A percentile compares a stretch with the other conserved stretches of the same genome.
phyloP scores from a whole-genome alignment of 352 stramenopile species.

The Pythium scleroteichum region DNA sequence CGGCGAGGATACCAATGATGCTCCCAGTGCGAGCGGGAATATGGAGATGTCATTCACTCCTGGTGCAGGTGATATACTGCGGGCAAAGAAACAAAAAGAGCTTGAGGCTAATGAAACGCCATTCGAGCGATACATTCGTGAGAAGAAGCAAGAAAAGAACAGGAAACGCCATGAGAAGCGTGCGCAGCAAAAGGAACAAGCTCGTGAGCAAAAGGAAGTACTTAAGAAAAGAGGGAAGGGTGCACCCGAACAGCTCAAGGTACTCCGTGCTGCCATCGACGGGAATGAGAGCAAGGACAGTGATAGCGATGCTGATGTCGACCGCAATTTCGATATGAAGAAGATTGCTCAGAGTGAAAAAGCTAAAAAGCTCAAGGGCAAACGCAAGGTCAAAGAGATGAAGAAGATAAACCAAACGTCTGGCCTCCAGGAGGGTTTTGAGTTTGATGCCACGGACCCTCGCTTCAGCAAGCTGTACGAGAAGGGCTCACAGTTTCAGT shows the following conservation, averaged over 20 bases:
- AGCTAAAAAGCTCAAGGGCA: conserved; percentile 72
- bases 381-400: conserved; percentile 76
- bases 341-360: conserved; percentile 76
- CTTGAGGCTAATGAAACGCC: conserved; percentile 78
- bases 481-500: conserved; percentile 75
- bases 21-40: conserved; percentile 35
- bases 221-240: conserved; percentile 63
- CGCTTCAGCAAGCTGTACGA: conserved; percentile 79
- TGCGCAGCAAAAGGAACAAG: conserved; percentile 53
- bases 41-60: conserved; percentile 87
- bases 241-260: conserved; percentile 42
- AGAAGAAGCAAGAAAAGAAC: conserved; percentile 89
- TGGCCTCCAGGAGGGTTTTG: conserved; percentile 73
- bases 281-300: conserved; percentile 38
- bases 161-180: conserved; percentile 82
- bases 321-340: conserved; percentile 88
- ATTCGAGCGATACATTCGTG: conserved; percentile 80
- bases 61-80: conserved; percentile 63
- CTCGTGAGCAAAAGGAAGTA: conserved; percentile 63
- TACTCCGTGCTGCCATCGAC: conserved; percentile 62
- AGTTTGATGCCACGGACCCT: conserved; percentile 71
- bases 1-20: conserved; percentile 20
- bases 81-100: conserved; percentile 77
- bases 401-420: conserved; percentile 66
- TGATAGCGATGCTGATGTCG: conserved; percentile 39